Evolutionary conservation across 2,329 filamentous ascomycete species (phyloP), one percentile per base, ranked within the genome.

Genomic region (Xylaria sp.): DNA sequence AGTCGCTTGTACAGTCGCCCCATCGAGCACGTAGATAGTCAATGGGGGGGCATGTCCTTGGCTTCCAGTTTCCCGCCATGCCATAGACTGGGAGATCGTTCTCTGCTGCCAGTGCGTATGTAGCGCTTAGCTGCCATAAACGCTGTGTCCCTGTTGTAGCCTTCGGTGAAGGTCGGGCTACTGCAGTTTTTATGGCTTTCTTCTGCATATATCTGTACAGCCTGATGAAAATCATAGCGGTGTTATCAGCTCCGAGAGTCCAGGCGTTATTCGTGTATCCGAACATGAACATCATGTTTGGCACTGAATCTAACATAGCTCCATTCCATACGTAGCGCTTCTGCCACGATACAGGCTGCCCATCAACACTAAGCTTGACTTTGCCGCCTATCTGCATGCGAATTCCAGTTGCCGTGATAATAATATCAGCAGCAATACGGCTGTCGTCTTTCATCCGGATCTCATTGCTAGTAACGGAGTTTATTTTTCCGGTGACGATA

Each of bases 391-490:
- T 77, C 9, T 78, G 73, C 38, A 90, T 72, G 60, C 82, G 82
- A 2, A 89, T 78, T 0, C 88, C 88, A 0, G 88, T 90, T 0
- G 88, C 88, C 0, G 87, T 88, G 59, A 90, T 77, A 65, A 90
- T 87, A 58, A 87, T 79, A 67, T 90, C 88, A 0, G 87, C 81
- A 12, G 80, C 71, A 0, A 90, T 71, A 0, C 63, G 76, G 25
- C 76, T 68, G 2, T 81, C 79, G 2, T 75, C 76, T 6, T 75
- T 65, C 17, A 86, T 78, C 43, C 73, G 67, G 6, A 88, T 79
- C 35, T 77, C 75, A 2, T 75, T 67, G 0, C 74, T 66, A 0
- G 81, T 83, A 3, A 84, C 76, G 0, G 69, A 76, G 35, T 78
- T 73, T 64, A 87, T 84, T 6, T 62, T 66, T 25, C 75, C 82